Conservation (phyloP, 139 green algal species). For the Chlorella sp. region DNA sequence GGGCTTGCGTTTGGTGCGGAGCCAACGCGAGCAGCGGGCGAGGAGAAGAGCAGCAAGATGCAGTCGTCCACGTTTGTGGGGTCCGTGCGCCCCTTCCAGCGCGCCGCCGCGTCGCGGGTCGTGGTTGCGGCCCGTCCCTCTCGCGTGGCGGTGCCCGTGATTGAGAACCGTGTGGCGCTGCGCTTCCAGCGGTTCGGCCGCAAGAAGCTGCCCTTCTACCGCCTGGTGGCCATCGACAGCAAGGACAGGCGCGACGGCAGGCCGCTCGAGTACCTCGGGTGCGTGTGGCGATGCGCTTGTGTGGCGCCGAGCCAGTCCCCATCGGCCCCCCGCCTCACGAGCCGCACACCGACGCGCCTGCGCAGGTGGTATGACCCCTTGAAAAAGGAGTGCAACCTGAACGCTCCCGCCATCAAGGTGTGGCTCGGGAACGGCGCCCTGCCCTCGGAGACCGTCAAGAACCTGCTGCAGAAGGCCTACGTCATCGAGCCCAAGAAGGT, state of each 20-base stretch:
- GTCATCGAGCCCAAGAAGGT: constrained; percentile 37
- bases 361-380: constrained; percentile 26
- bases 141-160: constrained; percentile 21
- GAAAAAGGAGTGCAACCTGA: constrained; percentile 77
- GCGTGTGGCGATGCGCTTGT: no score
- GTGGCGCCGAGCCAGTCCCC: background rate
- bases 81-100: background rate
- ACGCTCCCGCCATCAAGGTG: constrained; percentile 92
- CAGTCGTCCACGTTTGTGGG: background rate
- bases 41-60: no score
- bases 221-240: constrained; percentile 87
- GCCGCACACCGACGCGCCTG: no score
- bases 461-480: constrained; percentile 76
- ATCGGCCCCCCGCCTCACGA: background rate
- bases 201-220: constrained; percentile 85
- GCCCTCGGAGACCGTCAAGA: constrained; percentile 79
- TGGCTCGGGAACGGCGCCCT: constrained; percentile 81
- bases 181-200: constrained; percentile 85
- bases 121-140: background rate
- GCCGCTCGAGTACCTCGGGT: constrained; percentile 86
- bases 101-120: background rate
- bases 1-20: no score
- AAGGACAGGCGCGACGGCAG: constrained; percentile 70
- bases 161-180: constrained; percentile 72
- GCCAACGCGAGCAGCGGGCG: no score